phyloP scores from a whole-genome alignment of 768 basidiomycete genomes.

The Pleurotus salmoneostramineus region DNA sequence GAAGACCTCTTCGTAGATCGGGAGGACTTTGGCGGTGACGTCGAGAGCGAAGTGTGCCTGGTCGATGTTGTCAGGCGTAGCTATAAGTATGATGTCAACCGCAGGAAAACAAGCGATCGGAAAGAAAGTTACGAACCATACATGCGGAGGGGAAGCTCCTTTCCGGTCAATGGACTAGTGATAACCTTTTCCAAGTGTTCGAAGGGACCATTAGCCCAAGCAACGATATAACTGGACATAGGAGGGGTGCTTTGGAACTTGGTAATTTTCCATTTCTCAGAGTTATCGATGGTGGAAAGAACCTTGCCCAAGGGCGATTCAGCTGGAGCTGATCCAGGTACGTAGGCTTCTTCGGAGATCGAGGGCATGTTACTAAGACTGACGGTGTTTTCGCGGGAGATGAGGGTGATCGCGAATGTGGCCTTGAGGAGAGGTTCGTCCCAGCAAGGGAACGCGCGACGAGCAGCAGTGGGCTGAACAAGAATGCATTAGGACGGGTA shows the following conservation, averaged over 20 bases:
- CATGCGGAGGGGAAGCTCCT: constrained; percentile 77
- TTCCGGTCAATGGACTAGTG: constrained; percentile 74
- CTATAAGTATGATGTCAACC: constrained; percentile 28
- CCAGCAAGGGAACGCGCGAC: constrained; percentile 85
- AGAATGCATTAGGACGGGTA: not conserved
- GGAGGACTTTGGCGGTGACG: constrained; percentile 76
- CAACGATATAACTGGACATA: constrained; percentile 89
- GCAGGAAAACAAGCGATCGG: not conserved
- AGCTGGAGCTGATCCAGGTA: constrained; percentile 23
- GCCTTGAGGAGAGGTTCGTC: constrained; percentile 92
- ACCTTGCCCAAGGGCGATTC: constrained; percentile 33
- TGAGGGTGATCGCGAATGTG: constrained; percentile 70
- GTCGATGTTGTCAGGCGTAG: constrained; percentile 76
- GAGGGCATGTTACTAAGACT: constrained; percentile 88
- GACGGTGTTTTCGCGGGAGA: constrained; percentile 72
- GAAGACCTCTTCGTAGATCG: constrained; percentile 91
- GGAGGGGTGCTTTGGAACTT: constrained; percentile 78
- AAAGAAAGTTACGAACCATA: constrained; percentile 50
- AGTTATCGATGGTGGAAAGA: constrained; percentile 34
- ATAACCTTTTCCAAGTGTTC: constrained; percentile 71
- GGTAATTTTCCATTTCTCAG: constrained; percentile 72
- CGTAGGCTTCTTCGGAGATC: constrained; percentile 50
- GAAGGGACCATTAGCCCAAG: constrained; percentile 82
- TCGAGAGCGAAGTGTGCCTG: constrained; percentile 87
- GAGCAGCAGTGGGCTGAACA: constrained; percentile 75